These are phyloP conservation scores for Agrostemma githago DNA, from an alignment of 148 eudicot species.

Conservation along the genomic window DNA sequence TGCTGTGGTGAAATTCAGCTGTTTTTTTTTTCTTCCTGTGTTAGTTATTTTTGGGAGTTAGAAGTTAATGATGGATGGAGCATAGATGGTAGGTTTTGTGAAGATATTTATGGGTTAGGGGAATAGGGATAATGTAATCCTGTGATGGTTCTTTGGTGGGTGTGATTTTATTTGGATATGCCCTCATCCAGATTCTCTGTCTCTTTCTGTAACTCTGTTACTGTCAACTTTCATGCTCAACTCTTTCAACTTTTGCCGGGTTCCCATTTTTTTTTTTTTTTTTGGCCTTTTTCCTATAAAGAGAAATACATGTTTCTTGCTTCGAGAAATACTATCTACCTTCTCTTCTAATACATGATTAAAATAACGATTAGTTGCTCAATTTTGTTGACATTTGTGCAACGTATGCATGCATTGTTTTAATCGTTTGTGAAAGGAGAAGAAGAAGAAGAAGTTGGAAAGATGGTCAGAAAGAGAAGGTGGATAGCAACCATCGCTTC, in stretches of 20 bases:
- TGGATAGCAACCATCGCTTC: too few relatives aligned
- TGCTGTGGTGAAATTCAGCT: not conserved
- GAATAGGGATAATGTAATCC: constrained; percentile 26
- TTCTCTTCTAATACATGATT: too few relatives aligned
- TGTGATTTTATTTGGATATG: constrained; percentile 33
- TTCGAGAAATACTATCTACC: too few relatives aligned
- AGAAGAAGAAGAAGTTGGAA: too few relatives aligned
- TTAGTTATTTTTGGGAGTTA: constrained; percentile 6
- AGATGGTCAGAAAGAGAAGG: too few relatives aligned
- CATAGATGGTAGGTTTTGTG: not conserved
- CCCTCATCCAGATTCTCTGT: constrained; percentile 23
- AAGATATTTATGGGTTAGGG: constrained; percentile 25
- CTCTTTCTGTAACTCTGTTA: constrained; percentile 3
- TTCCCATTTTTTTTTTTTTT: not conserved
- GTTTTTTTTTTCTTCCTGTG: not conserved
- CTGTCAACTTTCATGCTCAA: constrained; percentile 6
- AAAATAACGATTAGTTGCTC: too few relatives aligned
- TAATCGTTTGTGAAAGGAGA: too few relatives aligned
- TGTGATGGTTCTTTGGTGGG: constrained; percentile 27
- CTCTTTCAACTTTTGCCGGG: not conserved
- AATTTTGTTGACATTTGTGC: too few relatives aligned
- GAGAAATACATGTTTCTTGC: not conserved
- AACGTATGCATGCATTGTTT: too few relatives aligned
- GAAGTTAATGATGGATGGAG: constrained; percentile 20
- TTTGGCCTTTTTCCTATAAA: not conserved